Evolutionary conservation across 164 flowering plant species (phyloP), one percentile per base, ranked within the genome.

Genomic region (Vitis rupestris): DNA sequence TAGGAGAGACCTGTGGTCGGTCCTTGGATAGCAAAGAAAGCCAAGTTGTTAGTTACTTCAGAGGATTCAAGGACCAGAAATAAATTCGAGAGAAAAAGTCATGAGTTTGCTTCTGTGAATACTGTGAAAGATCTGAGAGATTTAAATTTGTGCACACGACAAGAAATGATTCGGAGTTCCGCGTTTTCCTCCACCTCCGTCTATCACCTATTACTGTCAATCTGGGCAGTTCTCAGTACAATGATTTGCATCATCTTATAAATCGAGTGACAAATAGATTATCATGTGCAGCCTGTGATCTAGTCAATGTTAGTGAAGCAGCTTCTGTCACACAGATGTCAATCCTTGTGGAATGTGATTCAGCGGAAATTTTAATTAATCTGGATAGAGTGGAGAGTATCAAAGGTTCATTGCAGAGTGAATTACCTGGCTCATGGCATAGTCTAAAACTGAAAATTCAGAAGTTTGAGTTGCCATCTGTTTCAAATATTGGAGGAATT

Each of bases 381-480:
- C 78, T 82, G 54, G 89, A 88, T 64, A 63, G 57, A 47, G 72
- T 51, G 16, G 84, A 76, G 64, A 75, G 61, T 75, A 59, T 67
- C 16, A 83, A 81, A 69, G 49, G 74, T 64, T 84, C 88, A 13
- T 37, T 86, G 57, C 88, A 87, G 81, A 85, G 69, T 66, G 97
- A 93, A 83, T 92, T 93, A 75, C 86, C 97, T 64, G 98, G 98
- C 44, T 84, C 85, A 23, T 96, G 98, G 99, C 53, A 65, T 73
- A 63, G 50, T 53, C 62, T 88, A 10, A 83, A 75, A 64, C 72
- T 96, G 75, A 72, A 77, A 66, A 30, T 90, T 78, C 78, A 75
- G 74, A 89, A 86, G 67, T 83, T 93, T 82, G 85, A 83, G 74
- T 67, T 92, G 76, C 81, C 89, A 1, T 82, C 90, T 64, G 90